Evolutionary conservation across 2,329 filamentous ascomycete species (phyloP).

Genomic region (Grosmannia clavigera): DNA sequence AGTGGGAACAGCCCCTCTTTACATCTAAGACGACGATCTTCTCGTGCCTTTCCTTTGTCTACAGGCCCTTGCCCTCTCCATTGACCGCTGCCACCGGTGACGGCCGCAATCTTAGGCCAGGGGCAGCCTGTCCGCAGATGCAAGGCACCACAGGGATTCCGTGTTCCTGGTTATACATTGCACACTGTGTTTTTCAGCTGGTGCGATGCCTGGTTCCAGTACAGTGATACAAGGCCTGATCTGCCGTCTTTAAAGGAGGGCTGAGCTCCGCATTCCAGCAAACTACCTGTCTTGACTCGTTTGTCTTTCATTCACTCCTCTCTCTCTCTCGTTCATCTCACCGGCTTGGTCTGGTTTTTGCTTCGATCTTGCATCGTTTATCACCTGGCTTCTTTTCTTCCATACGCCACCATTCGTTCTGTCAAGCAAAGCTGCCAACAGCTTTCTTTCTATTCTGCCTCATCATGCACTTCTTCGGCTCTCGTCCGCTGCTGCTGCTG

Average conservation of each 20-base stretch:
- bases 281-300: not conserved
- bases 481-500: not conserved
- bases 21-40: not conserved
- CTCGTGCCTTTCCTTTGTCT: not conserved
- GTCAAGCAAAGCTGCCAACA: not conserved
- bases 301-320: not conserved
- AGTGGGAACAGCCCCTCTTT: not conserved
- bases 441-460: not conserved
- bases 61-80: not conserved
- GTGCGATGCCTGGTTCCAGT: not conserved
- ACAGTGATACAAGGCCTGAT: not conserved
- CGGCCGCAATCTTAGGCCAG: not conserved
- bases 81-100: not conserved
- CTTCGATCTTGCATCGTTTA: not conserved
- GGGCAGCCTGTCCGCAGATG: not conserved
- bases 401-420: not conserved
- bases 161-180: not conserved
- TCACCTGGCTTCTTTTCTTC: not conserved
- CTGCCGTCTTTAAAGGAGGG: not conserved
- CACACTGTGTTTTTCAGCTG: not conserved
- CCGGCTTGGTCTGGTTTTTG: not conserved
- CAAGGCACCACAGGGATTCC: not conserved
- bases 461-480: not conserved
- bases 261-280: not conserved
- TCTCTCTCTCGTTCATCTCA: not conserved